These are phyloP conservation scores for Penicillium sp. DNA, from an alignment of 2,329 filamentous ascomycete genomes.

Conservation along the genomic window DNA sequence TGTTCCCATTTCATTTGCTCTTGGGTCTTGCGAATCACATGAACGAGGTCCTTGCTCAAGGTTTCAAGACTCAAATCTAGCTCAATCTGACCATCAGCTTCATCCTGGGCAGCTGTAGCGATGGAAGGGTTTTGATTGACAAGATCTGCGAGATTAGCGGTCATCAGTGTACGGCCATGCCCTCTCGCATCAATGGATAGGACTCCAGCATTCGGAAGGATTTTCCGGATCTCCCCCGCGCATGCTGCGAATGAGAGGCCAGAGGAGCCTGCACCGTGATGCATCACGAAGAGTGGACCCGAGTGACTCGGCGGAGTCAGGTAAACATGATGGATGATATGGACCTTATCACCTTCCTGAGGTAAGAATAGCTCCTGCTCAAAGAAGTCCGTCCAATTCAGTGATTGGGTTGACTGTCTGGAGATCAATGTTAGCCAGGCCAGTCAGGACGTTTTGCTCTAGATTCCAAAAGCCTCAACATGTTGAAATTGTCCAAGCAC, in stretches of 20 bases:
- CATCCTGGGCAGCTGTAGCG: slow-evolving; percentile 23
- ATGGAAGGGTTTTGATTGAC: slow-evolving; percentile 6
- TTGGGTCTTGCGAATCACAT: slow-evolving; percentile 68
- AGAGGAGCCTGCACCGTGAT: slow-evolving; percentile 92
- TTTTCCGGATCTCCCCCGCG: slow-evolving; percentile 72
- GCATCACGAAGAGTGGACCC: slow-evolving; percentile 85
- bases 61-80: slow-evolving; percentile 72
- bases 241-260: slow-evolving; percentile 88
- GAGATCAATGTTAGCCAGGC: slow-evolving; percentile 3
- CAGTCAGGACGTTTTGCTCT: not conserved
- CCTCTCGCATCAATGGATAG: slow-evolving; percentile 83
- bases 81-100: slow-evolving; percentile 32
- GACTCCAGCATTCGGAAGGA: slow-evolving; percentile 76
- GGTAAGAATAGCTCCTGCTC: slow-evolving; percentile 77
- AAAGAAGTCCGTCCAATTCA: slow-evolving; percentile 89
- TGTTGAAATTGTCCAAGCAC: not conserved
- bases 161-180: slow-evolving; percentile 67
- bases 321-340: slow-evolving; percentile 78
- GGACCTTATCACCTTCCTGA: slow-evolving; percentile 34
- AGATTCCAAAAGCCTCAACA: not conserved
- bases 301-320: slow-evolving; percentile 72
- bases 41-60: slow-evolving; percentile 70
- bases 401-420: slow-evolving; percentile 52
- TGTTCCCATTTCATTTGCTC: slow-evolving; percentile 68
- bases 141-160: not conserved